Base-by-base conservation (phyloP, 2,329 filamentous ascomycete genomes). In the Aspergillus vadensis region DNA sequence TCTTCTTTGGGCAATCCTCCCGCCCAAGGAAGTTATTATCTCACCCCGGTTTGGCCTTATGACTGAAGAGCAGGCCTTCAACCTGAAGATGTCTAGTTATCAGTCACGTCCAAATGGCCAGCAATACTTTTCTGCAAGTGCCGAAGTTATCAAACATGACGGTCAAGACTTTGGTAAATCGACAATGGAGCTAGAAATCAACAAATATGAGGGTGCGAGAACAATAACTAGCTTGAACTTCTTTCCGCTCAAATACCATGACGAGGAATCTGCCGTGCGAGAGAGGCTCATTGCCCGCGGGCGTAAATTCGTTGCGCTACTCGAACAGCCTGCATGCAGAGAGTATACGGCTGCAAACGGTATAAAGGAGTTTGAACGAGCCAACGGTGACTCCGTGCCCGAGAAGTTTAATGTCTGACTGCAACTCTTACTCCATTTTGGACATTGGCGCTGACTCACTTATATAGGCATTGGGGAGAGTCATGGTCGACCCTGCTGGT, bases 371-470 rank as follows among this genome's bases (percentile, higher is more conserved):
- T 36, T 44, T 6, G 14, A 25, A 3, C 41, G 36, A 43, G 36
- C 32, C n/a, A 55, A 44, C 7, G 36, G 52, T 27, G 21, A 41
- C 30, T n/a, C 38, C 2, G 8, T 17, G 21, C 25, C 41, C 3
- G 52, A 55, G 21, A 55, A 55, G 38, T 55, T 55, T 15, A 55
- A 55, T 55, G 52, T 55, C 17, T 7, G 38, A 36, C 41, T 17
- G 1, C n/a, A 2, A 8, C n/a, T 17, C 21, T 19, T 36, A 15
- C 17, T 36, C 6, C 2, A 12, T 8, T 19, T 30, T 25, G 17
- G 15, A 12, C 2, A 8, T 25, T 8, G 12, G 25, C n/a, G 19
- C 52, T 55, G 21, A 55, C 36, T n/a, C 7, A 5, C 21, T 10
- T 7, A 5, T 8, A 39, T 43, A 55, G 52, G 52, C 52, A n/a